These are phyloP conservation scores for Pseudogymnoascus sp. DNA, from an alignment of 2,329 filamentous ascomycete species.

Conservation along the genomic window DNA sequence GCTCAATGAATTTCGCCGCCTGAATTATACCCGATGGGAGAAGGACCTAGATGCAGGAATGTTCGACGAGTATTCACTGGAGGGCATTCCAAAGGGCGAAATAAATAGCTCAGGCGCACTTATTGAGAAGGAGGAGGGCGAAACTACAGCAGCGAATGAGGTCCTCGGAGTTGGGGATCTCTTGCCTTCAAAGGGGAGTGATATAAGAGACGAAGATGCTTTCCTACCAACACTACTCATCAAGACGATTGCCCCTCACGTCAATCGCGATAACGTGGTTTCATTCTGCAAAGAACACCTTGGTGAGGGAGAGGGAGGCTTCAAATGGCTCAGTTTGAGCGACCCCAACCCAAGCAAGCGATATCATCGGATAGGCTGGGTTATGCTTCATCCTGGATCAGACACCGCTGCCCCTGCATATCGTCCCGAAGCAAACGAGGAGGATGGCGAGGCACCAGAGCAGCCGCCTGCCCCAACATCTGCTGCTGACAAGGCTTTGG, in stretches of 20 bases:
- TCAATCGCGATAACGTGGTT: conserved; percentile 88
- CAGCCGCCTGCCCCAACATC: conserved; percentile 38
- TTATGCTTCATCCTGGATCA: conserved; percentile 78
- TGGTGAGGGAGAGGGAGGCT: conserved; percentile 82
- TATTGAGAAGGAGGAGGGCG: conserved; percentile 91
- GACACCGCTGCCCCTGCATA: conserved; percentile 58
- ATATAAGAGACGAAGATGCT: conserved; percentile 81
- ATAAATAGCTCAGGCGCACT: conserved; percentile 78
- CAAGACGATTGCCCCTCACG: conserved; percentile 95
- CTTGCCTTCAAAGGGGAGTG: conserved; percentile 72
- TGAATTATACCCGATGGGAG: conserved; percentile 79
- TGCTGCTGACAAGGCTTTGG: conserved; percentile 78
- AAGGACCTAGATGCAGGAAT: conserved; percentile 74
- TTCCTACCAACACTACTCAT: conserved; percentile 89
- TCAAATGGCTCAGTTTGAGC: conserved; percentile 91
- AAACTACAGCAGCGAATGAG: conserved; percentile 84
- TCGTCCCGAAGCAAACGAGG: conserved; percentile 61
- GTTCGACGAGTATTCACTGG: conserved; percentile 91
- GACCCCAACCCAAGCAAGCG: conserved; percentile 96
- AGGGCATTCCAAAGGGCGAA: conserved; percentile 89
- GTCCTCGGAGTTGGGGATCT: conserved; percentile 88
- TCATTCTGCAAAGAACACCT: conserved; percentile 91
- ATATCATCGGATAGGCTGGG: conserved; percentile 97
- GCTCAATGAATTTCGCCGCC: conserved; percentile 71
- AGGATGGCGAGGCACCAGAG: conserved; percentile 43